Base-by-base conservation (phyloP, 805 yeast species). In the Maudiozyma barnettii region DNA sequence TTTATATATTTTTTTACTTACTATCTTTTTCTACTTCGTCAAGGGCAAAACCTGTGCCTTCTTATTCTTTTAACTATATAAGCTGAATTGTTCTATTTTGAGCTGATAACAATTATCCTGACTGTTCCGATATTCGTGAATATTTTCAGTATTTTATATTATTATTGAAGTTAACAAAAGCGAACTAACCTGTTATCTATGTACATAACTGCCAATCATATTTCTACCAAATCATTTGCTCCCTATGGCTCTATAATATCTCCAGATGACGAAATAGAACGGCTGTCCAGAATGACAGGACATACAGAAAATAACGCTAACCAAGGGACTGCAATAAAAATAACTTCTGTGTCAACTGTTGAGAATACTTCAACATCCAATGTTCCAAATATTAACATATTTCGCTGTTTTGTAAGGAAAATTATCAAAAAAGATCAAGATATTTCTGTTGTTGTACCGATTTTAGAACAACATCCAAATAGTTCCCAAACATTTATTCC, bases 281-380 rank as follows among this genome's bases (percentile, higher is more conserved):
- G 22, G 3, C 47, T 43, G 23, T 49, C 51, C 12, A 49, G 9
- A 36, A 18, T 18, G 19, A 19, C 6, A 7, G 13, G 47, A 33
- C 59, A 65, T 35, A 59, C 74, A 1, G 67, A 72, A 44, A 59
- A 64, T 36, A 62, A 73, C 30, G 97, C 96, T 4, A 90, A 90
- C 66, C 89, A 90, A 59, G 97, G 97, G n/a, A 90, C 97, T 1
- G 97, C 97, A 1, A 70, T 76, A 5, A 90, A 90, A 57, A 63
- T 87, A 41, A 78, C 77, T 51, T 74, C 81, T 51, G 93, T 89
- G 4, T 80, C 93, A 1, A 82, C 87, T 2, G 71, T 84, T 3
- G 66, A 65, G 29, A 82, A 82, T 60, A 66, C 71, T 72, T 81
- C 51, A 70, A 73, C 5, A 56, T 26, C 22, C 2, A 51, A 22